phyloP scores from a whole-genome alignment of 1,284 basidiomycete species.

The Caloboletus firmus region DNA sequence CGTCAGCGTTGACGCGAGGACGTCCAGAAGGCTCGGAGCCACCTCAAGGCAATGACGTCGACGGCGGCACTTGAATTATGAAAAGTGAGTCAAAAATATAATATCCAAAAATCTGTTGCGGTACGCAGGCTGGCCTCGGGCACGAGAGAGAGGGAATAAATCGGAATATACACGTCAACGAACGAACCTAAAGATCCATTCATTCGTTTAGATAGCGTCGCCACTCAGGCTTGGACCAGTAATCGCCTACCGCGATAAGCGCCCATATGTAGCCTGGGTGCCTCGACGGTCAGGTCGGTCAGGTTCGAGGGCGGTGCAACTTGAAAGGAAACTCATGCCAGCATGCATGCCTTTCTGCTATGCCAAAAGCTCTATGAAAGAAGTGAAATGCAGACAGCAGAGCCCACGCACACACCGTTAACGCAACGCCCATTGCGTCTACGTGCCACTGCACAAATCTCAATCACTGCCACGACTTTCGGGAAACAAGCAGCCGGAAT shows the following conservation, averaged over 20 bases:
- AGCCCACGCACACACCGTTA: not conserved
- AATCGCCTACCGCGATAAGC: too few relatives aligned
- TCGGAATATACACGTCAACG: too few relatives aligned
- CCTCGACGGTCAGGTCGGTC: not conserved
- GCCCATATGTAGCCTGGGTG: too few relatives aligned
- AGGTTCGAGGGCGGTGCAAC: not conserved
- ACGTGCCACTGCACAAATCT: not conserved
- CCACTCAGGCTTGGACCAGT: too few relatives aligned
- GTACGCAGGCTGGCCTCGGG: too few relatives aligned
- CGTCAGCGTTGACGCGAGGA: not conserved
- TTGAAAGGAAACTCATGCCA: not conserved
- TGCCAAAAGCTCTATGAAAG: not conserved
- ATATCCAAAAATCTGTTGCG: too few relatives aligned
- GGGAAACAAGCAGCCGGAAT: not conserved
- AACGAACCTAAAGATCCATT: too few relatives aligned
- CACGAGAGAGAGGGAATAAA: too few relatives aligned
- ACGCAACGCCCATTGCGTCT: not conserved
- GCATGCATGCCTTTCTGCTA: not conserved
- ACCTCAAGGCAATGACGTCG: constrained; percentile 1
- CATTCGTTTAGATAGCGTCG: too few relatives aligned
- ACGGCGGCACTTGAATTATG: too few relatives aligned
- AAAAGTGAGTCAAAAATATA: too few relatives aligned
- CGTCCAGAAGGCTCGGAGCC: too few relatives aligned
- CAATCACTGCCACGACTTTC: not conserved
- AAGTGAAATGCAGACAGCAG: not conserved